Evolutionary conservation across 148 eudicot genomes (phyloP).

Genomic region (Amaranthus palmeri): DNA sequence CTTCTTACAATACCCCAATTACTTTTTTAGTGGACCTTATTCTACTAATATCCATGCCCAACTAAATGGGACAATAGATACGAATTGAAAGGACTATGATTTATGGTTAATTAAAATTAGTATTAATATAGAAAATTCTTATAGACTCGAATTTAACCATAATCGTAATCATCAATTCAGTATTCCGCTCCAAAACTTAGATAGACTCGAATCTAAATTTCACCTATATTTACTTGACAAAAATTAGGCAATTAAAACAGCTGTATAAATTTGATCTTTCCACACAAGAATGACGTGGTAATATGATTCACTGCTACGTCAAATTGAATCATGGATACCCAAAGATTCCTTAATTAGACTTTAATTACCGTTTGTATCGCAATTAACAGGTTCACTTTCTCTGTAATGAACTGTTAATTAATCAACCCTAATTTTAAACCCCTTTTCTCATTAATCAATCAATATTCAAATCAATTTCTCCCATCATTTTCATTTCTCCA

Average conservation of each 20-base stretch:
- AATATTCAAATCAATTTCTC: not conserved
- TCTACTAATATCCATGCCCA: too few species aligned
- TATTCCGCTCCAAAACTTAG: too few species aligned
- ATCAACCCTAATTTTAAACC: not conserved
- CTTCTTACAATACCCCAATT: too few species aligned
- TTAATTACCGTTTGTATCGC: constrained; percentile 11
- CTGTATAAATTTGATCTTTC: constrained; percentile 3
- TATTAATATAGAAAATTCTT: too few species aligned
- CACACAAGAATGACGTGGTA: not conserved
- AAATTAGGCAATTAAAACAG: not conserved
- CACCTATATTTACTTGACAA: too few species aligned
- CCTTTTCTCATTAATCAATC: not conserved
- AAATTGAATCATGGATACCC: constrained; percentile 16
- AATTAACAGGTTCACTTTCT: not conserved
- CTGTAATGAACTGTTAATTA: not conserved
- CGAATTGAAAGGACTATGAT: too few species aligned
- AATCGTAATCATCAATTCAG: too few species aligned
- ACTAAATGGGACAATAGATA: too few species aligned
- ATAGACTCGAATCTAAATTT: too few species aligned
- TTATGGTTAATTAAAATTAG: too few species aligned
- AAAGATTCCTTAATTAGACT: constrained; percentile 22
- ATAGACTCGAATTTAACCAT: too few species aligned
- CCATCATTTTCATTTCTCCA: not conserved
- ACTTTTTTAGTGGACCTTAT: too few species aligned
- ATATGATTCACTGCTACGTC: constrained; percentile 16